A percentile compares a stretch with the other conserved stretches of the same genome.
Evolutionary conservation across 345 rosid genomes (phyloP).

Genomic region (Gossypium raimondii): DNA sequence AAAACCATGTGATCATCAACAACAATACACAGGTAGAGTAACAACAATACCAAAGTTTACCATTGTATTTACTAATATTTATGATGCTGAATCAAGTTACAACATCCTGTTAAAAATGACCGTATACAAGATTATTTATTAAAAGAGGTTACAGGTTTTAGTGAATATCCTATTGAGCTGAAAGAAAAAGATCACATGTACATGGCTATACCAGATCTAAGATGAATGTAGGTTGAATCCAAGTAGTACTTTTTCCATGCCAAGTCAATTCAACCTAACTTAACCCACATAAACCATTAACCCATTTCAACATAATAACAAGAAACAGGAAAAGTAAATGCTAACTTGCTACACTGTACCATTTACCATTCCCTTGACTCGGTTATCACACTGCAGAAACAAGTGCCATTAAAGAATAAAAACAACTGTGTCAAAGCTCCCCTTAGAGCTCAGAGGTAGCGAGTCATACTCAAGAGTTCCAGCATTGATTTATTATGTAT

Average conservation of each 20-base stretch:
- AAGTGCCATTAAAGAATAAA: background rate
- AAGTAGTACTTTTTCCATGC: background rate
- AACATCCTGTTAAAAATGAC: background rate
- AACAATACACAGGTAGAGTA: background rate
- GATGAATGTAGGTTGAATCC: background rate
- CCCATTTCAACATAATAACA: too few species aligned
- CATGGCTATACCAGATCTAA: background rate
- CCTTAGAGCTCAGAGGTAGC: background rate
- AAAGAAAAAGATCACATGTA: background rate
- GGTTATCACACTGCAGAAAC: background rate
- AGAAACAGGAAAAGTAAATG: background rate
- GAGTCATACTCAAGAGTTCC: background rate
- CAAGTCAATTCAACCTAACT: background rate
- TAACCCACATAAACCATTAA: slow-evolving; percentile 8
- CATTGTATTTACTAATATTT: background rate
- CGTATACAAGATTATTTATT: background rate
- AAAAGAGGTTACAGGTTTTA: background rate
- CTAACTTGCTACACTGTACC: background rate
- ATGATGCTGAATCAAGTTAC: background rate
- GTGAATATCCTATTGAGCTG: background rate
- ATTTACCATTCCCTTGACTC: background rate
- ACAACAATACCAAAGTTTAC: background rate
- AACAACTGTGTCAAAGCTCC: background rate
- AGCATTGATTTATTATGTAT: background rate
- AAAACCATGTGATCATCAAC: background rate